Base-by-base conservation (phyloP, 108 stramenopile genomes). In the Mediolabrus comicus region DNA sequence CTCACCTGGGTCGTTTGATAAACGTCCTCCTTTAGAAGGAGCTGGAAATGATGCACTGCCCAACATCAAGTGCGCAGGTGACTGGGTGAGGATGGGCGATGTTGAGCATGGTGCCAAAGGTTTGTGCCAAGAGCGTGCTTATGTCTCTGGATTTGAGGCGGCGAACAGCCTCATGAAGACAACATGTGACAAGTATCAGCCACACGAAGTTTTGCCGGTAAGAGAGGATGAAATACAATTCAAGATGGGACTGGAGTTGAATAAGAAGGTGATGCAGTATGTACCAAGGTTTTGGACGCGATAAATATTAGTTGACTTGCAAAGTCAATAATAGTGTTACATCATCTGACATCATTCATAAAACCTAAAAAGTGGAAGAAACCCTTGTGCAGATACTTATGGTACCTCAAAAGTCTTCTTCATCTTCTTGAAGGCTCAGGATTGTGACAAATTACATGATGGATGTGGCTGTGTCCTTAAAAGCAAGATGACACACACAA, bases 31-130 rank as follows among this genome's bases (percentile, higher is more conserved):
- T 16, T 59, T 94, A 30, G 86, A 92, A 43, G 88, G 91, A 57
- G 90, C 80, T 63, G 81, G 82, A 32, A 57, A 43, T 25, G 64
- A 63, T 10, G 46, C 79, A 0, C 49, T 92, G 28, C 82, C 86
- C 9, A 88, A 83, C 33, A 74, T 97, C 57, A 90, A 87, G 60
- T 96, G 88, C 72, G 93, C 94, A 0, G 96, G 96, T 7, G 96
- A 97, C 56, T 94, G 92, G 91, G 96, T 97, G 1, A 75, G 95
- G 13, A 93, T 93, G 94, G 96, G 96, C 7, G 90, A 93, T 6
- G 71, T 85, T 6, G 96, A 97, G 61, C 96, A 97, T 81, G 94
- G 94, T 8, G 92, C 94, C 29, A 97, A 97, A 60, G 96, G 96
- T 17, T 76, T 97, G 35, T 95, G 96, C 68, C 95, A 97, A 79